These are phyloP conservation scores for Colletotrichum higginsianum DNA, from an alignment of 2,329 filamentous ascomycete species.

Conservation along the genomic window DNA sequence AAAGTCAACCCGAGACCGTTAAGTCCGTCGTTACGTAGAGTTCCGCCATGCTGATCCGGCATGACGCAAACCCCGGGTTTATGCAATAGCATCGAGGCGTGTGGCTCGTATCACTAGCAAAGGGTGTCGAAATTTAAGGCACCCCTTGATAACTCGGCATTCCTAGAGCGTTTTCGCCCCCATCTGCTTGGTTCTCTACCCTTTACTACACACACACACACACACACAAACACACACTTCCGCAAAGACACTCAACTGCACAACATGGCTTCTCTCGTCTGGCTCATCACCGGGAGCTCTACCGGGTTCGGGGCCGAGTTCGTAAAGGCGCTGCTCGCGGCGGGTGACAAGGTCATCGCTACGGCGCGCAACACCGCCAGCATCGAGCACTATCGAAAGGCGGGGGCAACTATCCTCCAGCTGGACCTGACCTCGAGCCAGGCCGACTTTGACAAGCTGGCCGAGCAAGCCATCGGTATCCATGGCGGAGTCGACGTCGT, in stretches of 20 bases:
- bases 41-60: background rate
- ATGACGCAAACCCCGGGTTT: background rate
- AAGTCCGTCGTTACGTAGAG: background rate
- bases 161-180: background rate
- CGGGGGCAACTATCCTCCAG: slow-evolving; percentile 6
- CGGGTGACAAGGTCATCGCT: slow-evolving; percentile 59
- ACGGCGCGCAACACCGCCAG: slow-evolving; percentile 57
- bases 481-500: slow-evolving; percentile 54
- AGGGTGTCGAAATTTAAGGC: background rate
- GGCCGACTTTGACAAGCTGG: slow-evolving; percentile 3
- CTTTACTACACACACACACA: no score
- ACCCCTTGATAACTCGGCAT: background rate
- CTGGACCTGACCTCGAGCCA: slow-evolving; percentile 15
- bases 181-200: background rate
- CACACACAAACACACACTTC: background rate
- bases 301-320: slow-evolving; percentile 59
- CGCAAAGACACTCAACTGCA: background rate
- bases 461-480: background rate
- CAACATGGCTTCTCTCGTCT: slow-evolving; percentile 42
- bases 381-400: slow-evolving; percentile 50
- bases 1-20: background rate
- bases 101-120: background rate
- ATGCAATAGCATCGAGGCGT: background rate
- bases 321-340: slow-evolving; percentile 54
- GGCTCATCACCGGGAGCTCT: slow-evolving; percentile 60